Conservation (phyloP, 805 yeast genomes). For the Lipomyces mesembrius region DNA sequence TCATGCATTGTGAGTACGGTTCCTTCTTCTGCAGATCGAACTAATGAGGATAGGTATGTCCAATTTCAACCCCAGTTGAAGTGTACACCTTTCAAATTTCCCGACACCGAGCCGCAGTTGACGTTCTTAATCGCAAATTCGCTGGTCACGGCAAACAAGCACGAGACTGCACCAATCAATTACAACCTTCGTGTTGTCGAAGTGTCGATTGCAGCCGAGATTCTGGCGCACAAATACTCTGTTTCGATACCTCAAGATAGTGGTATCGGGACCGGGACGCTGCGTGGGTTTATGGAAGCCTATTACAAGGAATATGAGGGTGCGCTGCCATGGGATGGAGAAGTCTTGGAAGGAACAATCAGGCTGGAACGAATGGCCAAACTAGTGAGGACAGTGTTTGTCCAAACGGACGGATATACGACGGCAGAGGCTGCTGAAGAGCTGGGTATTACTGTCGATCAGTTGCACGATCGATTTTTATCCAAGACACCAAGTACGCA, state of each 20-base stretch:
- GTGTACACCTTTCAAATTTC: constrained; percentile 54
- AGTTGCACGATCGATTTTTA: constrained; percentile 43
- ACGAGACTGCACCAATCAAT: constrained; percentile 69
- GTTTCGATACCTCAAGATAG: constrained; percentile 53
- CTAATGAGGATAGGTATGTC: constrained; percentile 44
- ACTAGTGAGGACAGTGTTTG: constrained; percentile 3
- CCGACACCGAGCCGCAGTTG: constrained; percentile 48
- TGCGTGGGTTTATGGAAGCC: constrained; percentile 50
- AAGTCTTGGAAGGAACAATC: constrained; percentile 1
- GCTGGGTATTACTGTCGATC: constrained; percentile 51
- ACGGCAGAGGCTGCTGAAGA: constrained; percentile 55
- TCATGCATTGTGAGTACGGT: constrained; percentile 52
- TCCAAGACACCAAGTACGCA: too few relatives aligned
- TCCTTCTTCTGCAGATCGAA: too few relatives aligned
- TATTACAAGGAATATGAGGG: constrained; percentile 31
- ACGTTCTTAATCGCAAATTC: constrained; percentile 67
- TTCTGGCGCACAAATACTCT: constrained; percentile 56
- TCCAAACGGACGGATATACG: constrained; percentile 52
- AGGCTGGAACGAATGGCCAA: constrained; percentile 11
- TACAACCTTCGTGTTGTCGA: constrained; percentile 75
- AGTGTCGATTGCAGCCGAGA: constrained; percentile 64
- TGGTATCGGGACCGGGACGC: constrained; percentile 53
- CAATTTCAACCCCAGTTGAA: constrained; percentile 62
- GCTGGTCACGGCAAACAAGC: constrained; percentile 63
- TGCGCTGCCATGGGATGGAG: constrained; percentile 45